Conservation (phyloP, 163 green algal species). For the Coccomyxa subellipsoidea region DNA sequence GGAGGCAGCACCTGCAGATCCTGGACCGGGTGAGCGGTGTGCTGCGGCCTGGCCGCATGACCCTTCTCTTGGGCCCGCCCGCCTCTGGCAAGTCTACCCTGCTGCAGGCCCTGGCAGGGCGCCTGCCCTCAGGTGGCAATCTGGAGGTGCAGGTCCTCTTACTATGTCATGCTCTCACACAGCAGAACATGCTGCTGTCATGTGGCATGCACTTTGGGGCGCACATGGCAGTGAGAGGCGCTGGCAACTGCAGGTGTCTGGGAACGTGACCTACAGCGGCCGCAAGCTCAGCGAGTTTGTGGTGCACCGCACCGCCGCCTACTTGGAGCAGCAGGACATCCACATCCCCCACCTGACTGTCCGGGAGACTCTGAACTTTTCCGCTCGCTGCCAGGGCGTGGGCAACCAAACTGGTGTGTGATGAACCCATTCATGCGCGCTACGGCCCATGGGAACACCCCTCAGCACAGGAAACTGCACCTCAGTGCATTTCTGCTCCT, state of each 20-base stretch:
- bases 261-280: constrained; percentile 56
- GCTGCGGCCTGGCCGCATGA: constrained; percentile 44
- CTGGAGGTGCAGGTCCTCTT: not conserved
- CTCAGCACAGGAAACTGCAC: too few relatives aligned
- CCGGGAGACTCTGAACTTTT: constrained; percentile 78
- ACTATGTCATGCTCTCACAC: too few relatives aligned
- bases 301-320: constrained; percentile 32
- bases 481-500: too few relatives aligned
- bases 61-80: constrained; percentile 76
- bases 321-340: constrained; percentile 41
- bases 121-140: constrained; percentile 17
- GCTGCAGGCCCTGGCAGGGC: constrained; percentile 57
- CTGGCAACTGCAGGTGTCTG: constrained; percentile 22
- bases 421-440: not conserved
- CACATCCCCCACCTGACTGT: constrained; percentile 56
- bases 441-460: not conserved
- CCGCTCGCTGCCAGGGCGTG: constrained; percentile 40
- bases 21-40: constrained; percentile 26
- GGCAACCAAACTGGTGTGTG: constrained; percentile 35
- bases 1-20: constrained; percentile 10
- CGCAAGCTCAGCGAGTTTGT: constrained; percentile 41
- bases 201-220: too few relatives aligned
- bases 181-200: too few relatives aligned
- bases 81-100: constrained; percentile 70
- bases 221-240: too few relatives aligned